Evolutionary conservation across 345 rosid species (phyloP).

Genomic region (Hibiscus trionum): DNA sequence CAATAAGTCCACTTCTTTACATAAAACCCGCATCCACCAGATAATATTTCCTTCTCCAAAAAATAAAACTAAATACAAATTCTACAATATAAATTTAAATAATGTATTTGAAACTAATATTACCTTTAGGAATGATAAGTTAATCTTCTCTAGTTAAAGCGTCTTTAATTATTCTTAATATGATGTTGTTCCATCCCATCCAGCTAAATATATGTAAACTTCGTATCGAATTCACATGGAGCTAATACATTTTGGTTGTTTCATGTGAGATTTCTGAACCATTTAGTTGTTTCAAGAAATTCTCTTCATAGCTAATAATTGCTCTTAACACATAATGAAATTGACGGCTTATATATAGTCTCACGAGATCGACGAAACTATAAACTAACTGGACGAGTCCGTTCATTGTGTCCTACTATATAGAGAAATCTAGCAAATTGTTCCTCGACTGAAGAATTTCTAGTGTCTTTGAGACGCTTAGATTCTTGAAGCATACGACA

Average conservation of each 20-base stretch:
- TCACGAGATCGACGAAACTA: too few relatives aligned
- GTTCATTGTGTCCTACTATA: too few relatives aligned
- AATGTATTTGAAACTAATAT: not conserved
- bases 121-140: not conserved
- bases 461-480: too few relatives aligned
- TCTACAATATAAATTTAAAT: too few relatives aligned
- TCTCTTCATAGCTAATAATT: not conserved
- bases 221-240: too few relatives aligned
- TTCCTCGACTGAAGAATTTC: too few relatives aligned
- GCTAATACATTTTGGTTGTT: not conserved
- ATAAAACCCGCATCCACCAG: not conserved
- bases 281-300: not conserved
- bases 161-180: not conserved
- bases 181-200: not conserved
- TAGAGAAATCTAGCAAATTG: too few relatives aligned
- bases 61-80: too few relatives aligned
- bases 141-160: not conserved
- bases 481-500: not conserved
- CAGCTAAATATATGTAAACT: not conserved
- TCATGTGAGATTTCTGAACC: not conserved
- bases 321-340: not conserved
- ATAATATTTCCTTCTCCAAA: not conserved
- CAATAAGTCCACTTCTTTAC: not conserved
- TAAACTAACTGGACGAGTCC: too few relatives aligned
- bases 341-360: not conserved